Evolutionary conservation across 768 basidiomycete genomes (phyloP).

Genomic region (Tremella yokohamensis): DNA sequence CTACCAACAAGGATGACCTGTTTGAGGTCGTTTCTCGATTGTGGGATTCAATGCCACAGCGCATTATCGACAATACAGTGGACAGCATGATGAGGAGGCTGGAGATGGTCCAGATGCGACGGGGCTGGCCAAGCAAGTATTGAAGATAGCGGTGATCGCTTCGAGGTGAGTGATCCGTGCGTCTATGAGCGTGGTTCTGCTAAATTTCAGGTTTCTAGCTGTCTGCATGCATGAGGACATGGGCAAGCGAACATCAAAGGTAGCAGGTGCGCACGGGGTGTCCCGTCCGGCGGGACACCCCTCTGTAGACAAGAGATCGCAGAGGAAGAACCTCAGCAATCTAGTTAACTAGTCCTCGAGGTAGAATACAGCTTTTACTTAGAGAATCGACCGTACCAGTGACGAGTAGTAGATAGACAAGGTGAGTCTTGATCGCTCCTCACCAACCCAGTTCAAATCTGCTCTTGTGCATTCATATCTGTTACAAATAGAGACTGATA

Average conservation of each 20-base stretch:
- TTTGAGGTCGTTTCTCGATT: slow-evolving; percentile 6
- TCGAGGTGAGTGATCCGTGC: neutral
- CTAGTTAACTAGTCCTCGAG: no score
- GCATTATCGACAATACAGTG: slow-evolving; percentile 12
- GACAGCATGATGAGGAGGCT: slow-evolving; percentile 17
- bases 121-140: slow-evolving; percentile 15
- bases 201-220: slow-evolving; percentile 2
- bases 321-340: no score
- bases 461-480: no score
- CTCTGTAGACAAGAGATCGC: no score
- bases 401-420: no score
- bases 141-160: neutral
- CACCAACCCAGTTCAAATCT: no score
- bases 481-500: no score
- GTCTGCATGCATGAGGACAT: slow-evolving; percentile 6
- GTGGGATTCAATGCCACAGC: slow-evolving; percentile 14
- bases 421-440: no score
- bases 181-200: neutral
- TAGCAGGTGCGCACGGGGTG: no score
- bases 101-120: slow-evolving; percentile 9
- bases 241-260: neutral
- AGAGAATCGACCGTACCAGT: no score
- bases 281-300: no score
- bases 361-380: no score
- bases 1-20: slow-evolving; percentile 12